Percentiles rank a stretch among this genome's conserved stretches.
phyloP scores from a whole-genome alignment of 1,284 basidiomycete species.

The Phylloboletellus chloephorus region DNA sequence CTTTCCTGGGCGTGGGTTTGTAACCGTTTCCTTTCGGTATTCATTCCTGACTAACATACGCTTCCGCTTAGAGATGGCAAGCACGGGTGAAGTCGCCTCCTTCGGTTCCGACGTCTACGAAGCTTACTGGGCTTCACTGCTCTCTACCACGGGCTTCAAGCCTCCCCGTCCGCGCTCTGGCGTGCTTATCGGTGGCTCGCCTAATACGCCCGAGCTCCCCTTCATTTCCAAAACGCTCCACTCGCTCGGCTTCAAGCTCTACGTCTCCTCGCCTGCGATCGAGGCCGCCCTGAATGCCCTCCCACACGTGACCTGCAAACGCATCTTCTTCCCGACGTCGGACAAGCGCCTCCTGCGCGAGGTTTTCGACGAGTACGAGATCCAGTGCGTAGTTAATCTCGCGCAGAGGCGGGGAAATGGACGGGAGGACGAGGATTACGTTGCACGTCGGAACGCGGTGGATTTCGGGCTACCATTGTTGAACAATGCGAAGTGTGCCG shows the following conservation, averaged over 20 bases:
- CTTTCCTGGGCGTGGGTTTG: constrained; percentile 91
- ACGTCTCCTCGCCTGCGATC: constrained; percentile 77
- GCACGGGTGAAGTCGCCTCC: constrained; percentile 97
- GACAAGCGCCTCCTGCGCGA: constrained; percentile 95
- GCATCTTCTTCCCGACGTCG: constrained; percentile 94
- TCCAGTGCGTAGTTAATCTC: constrained; percentile 94
- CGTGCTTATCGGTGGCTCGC: constrained; percentile 85
- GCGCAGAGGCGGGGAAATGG: constrained; percentile 76
- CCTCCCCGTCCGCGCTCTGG: constrained; percentile 77
- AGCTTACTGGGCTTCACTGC: constrained; percentile 92
- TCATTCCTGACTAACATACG: background rate
- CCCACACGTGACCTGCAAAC: constrained; percentile 76
- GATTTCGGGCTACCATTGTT: constrained; percentile 88
- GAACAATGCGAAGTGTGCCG: constrained; percentile 87
- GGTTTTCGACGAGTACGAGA: constrained; percentile 92
- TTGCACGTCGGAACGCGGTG: constrained; percentile 86
- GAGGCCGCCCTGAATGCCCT: constrained; percentile 82
- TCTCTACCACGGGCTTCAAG: constrained; percentile 90
- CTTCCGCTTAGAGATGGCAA: constrained; percentile 80
- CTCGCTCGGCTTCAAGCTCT: constrained; percentile 87
- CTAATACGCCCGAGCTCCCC: constrained; percentile 76
- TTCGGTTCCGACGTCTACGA: constrained; percentile 94
- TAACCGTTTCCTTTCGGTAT: constrained; percentile 10
- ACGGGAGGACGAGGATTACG: constrained; percentile 92
- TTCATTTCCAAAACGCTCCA: constrained; percentile 72